Evolutionary conservation across 169 alveolate genomes (phyloP), one percentile per base, ranked within the genome.

Genomic region (Cryptosporidium viatorum): DNA sequence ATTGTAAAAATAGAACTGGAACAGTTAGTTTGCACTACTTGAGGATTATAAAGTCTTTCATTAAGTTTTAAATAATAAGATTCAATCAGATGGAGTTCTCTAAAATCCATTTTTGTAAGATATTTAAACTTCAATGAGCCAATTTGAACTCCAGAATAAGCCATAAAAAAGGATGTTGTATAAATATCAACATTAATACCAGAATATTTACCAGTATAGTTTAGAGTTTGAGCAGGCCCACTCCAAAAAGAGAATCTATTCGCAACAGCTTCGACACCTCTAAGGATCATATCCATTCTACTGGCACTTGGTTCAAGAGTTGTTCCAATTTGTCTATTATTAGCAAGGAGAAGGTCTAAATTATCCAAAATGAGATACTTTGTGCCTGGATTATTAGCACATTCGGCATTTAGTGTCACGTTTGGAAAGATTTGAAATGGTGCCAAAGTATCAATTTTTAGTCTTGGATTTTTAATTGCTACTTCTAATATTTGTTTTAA

Each of bases 161-260:
- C 89, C 31, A 55, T 45, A 48, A 41, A 80, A 31, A 80, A 80
- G 9, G 74, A 60, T 18, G 89, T 80, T 2, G 89, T 31, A 7
- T 23, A 14, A 33, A 80, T 80, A 48, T 41, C 50, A 14, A 80
- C 50, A 9, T 43, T 39, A 10, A 62, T 43, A 14, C 50, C 67
- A 8, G 89, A 80, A 65, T 59, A 35, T 65, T 80, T 67, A 23
- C 89, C 89, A 1, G 50, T 41, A 41, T 62, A 80, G 39, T 39
- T 60, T n/a, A 80, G 8, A 41, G 59, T 45, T 41, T 80, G 80
- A 26, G 43, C 12, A 35, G 52, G 89, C 2, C 86, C 86, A 52
- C 51, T 73, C 89, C 89, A 80, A 45, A 80, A 80, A 31, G 89
- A 80, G 50, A 62, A 80, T 29, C 89, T 58, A 65, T 80, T 80